Conservation (phyloP, 1,284 basidiomycete genomes). For the Leccinum cinnamomeum region DNA sequence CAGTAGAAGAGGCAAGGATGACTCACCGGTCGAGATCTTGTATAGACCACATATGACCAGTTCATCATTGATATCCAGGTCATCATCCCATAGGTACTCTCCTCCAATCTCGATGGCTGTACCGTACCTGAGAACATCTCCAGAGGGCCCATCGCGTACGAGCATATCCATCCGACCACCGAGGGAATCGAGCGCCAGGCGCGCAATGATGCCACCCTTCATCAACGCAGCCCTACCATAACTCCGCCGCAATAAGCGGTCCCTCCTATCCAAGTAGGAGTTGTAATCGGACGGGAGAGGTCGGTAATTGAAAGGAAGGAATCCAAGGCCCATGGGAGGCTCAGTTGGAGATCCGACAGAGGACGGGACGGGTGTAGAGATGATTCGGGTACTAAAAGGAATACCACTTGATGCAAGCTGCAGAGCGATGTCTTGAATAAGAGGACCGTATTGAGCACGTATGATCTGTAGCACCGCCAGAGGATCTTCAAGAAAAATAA, state of each 20-base stretch:
- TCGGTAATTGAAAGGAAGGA: background rate
- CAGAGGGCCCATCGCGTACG: background rate
- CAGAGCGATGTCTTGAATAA: background rate
- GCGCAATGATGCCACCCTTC: conserved; percentile 1
- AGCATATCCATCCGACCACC: background rate
- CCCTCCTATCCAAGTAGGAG: background rate
- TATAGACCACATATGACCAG: conserved; percentile 5
- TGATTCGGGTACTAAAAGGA: background rate
- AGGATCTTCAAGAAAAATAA: too few relatives aligned
- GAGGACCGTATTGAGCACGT: too few relatives aligned
- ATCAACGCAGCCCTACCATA: background rate
- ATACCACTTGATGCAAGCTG: background rate
- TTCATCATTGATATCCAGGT: conserved; percentile 4
- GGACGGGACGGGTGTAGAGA: background rate
- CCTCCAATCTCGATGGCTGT: background rate
- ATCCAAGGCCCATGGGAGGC: background rate
- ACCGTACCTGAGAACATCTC: background rate
- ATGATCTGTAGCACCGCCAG: too few relatives aligned
- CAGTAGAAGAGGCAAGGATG: background rate
- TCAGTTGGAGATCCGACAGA: background rate
- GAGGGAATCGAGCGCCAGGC: background rate
- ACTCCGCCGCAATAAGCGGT: background rate
- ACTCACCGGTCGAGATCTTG: conserved; percentile 1
- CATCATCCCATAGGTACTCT: conserved; percentile 2
- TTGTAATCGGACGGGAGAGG: background rate